Evolutionary conservation across 1,139 yeast genomes (phyloP), one percentile per base, ranked within the genome.

Genomic region (Meyerozyma smithsonii): DNA sequence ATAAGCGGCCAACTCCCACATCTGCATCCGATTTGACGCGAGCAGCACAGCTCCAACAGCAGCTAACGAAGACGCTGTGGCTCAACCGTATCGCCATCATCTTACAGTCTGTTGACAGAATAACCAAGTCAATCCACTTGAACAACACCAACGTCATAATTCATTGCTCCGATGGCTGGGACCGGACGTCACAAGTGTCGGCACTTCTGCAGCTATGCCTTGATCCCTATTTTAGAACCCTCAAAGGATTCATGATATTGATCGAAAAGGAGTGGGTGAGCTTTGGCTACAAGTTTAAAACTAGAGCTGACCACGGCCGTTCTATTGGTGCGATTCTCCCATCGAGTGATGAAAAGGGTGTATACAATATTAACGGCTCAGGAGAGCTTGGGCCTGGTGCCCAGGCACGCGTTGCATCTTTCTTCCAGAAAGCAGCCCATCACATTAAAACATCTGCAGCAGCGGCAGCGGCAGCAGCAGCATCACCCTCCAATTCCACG

Each of bases 101-200:
- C 25, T 58, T 92, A 39, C 82, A 81, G 35, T 84, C 95, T 0
- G 84, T 92, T 0, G 90, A 86, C 42, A 71, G 87, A 36, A 76
- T 92, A 38, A 79, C 84, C 28, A 84, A 87, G 51, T 84, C 92
- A 19, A 75, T 92, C 17, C 88, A 87, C 46, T 77, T 83, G 51
- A 86, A 88, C 55, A 81, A 83, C 45, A 84, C 95, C 11, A 94
- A 90, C 58, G 77, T 92, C 5, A 58, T 92, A 6, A 76, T 94
- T 8, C 98, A 92, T 62, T 92, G 98, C 57, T 89, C 97, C 0
- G 98, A 92, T 64, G 98, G 98, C 0, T 92, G 98, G 98, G 98
- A 92, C 58, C 70, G 98, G 43, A 94, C 98, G 0, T 79, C 97
- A 0, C 97, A 92, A 56, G 77, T 90, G 1, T 77, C 90, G 8